phyloP scores from a whole-genome alignment of 768 basidiomycete species.

The Naganishia friedmannii region DNA sequence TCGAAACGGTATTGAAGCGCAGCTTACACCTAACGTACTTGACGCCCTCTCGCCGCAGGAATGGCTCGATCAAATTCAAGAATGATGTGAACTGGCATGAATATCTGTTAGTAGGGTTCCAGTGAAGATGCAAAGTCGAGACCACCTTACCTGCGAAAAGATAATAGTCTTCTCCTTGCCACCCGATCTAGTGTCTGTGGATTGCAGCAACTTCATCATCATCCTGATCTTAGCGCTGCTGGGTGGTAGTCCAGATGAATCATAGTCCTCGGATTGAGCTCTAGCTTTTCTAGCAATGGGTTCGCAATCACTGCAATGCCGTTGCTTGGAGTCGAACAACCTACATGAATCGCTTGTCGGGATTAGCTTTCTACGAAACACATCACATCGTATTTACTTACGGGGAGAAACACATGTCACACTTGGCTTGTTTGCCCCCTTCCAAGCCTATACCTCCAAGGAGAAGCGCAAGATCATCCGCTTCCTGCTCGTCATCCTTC shows the following conservation, averaged over 20 bases:
- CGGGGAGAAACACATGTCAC: conserved; percentile 72
- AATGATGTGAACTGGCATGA: conserved; percentile 60
- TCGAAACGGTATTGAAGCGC: background rate
- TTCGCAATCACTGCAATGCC: conserved; percentile 64
- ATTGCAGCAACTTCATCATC: conserved; percentile 67
- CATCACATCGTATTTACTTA: conserved; percentile 52
- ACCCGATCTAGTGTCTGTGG: conserved; percentile 62
- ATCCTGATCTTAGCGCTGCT: conserved; percentile 83
- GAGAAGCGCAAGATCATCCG: conserved; percentile 70
- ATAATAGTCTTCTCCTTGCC: conserved; percentile 85
- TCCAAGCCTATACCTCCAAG: conserved; percentile 68
- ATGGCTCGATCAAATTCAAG: conserved; percentile 82
- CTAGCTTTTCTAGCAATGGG: conserved; percentile 57
- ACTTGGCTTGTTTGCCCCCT: conserved; percentile 59
- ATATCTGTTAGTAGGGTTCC: background rate
- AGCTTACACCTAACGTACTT: conserved; percentile 80
- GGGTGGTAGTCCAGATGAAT: conserved; percentile 57
- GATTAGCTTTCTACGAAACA: background rate
- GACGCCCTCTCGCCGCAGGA: conserved; percentile 67
- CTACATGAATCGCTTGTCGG: conserved; percentile 24
- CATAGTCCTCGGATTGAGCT: conserved; percentile 51
- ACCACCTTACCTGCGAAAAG: conserved; percentile 65
- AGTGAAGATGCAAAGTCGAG: conserved; percentile 51
- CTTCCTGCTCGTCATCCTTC: conserved; percentile 56
- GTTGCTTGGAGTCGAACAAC: conserved; percentile 47